Evolutionary conservation across 225 moss, liverwort and hornwort genomes (phyloP), one percentile per base, ranked within the genome.

Genomic region (Pleurozium schreberi): DNA sequence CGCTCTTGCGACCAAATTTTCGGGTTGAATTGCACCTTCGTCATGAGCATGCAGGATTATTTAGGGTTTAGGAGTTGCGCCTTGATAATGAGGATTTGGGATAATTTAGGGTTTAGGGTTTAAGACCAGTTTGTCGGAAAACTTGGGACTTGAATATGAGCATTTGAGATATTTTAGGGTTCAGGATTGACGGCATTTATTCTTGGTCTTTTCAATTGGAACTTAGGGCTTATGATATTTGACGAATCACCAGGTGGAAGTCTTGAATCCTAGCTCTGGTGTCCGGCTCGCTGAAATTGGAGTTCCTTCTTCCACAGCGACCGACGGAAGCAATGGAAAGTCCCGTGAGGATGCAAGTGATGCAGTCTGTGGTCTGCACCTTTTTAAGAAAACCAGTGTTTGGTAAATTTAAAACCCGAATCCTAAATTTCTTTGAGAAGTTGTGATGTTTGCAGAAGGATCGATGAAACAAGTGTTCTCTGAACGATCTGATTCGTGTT

Each of bases 301-400:
- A 83, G 92, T 96, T 77, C 95, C 97, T 27, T 91, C 91, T 53
- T 85, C 88, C 75, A 53, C 93, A 75, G 62, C 88, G 43, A 88
- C 59, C 50, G 90, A 89, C 52, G 89, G 87, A 67, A 89, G 87
- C 79, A 92, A 89, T 83, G 84, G 86, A 61, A 91, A 90, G 55
- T 27, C 63, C 16, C 91, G 91, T 36, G 94, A 91, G 76, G 95
- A 96, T 83, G 96, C 93, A 58, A 94, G 91, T 45, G 91, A 95
- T 88, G 93, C 91, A 87, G 93, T 96, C 50, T 96, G 94, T 89
- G 97, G 96, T 58, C 75, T 99, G 70, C 95, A 99, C 90, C 78
- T 97, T 62, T 96, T 96, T 22, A 93, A 89, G 80, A 88, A 93
- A 81, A 63, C 80, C 16, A 96, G 96, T 89, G 67, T 75, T 65